These are phyloP conservation scores for Metarhizium brunneum DNA, from an alignment of 2,329 filamentous ascomycete genomes.

Conservation along the genomic window DNA sequence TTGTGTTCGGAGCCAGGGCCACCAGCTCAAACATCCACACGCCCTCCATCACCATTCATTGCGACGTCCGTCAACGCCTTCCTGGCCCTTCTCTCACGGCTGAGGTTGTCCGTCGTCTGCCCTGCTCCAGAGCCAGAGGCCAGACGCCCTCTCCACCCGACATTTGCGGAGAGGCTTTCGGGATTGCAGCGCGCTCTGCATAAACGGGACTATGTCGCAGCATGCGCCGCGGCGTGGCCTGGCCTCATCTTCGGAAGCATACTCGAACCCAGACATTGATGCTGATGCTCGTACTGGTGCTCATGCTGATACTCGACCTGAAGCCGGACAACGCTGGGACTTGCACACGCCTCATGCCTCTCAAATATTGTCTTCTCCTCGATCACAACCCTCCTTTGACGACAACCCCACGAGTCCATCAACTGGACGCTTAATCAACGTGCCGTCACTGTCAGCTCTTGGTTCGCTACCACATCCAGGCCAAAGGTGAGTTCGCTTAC, in stretches of 20 bases:
- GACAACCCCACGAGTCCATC: constrained; percentile 35
- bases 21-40: constrained; percentile 1
- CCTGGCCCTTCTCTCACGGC: background rate
- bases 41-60: background rate
- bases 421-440: constrained; percentile 26
- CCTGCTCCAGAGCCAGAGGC: background rate
- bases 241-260: constrained; percentile 17
- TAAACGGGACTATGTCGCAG: constrained; percentile 40
- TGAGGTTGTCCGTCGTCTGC: background rate
- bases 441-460: constrained; percentile 11
- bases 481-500: constrained; percentile 16
- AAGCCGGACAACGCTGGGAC: constrained; percentile 1
- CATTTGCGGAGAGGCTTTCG: constrained; percentile 5
- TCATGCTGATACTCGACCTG: background rate
- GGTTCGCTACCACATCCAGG: constrained; percentile 15
- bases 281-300: background rate
- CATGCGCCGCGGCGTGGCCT: constrained; percentile 37
- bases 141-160: constrained; percentile 2
- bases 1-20: background rate
- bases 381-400: constrained; percentile 14
- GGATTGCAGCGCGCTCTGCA: constrained; percentile 10
- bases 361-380: constrained; percentile 11
- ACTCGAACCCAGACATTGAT: constrained; percentile 3
- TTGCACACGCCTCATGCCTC: constrained; percentile 7
- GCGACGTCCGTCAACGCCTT: background rate